Conservation (phyloP, 108 stramenopile genomes). For the Cylindrotheca closterium region DNA sequence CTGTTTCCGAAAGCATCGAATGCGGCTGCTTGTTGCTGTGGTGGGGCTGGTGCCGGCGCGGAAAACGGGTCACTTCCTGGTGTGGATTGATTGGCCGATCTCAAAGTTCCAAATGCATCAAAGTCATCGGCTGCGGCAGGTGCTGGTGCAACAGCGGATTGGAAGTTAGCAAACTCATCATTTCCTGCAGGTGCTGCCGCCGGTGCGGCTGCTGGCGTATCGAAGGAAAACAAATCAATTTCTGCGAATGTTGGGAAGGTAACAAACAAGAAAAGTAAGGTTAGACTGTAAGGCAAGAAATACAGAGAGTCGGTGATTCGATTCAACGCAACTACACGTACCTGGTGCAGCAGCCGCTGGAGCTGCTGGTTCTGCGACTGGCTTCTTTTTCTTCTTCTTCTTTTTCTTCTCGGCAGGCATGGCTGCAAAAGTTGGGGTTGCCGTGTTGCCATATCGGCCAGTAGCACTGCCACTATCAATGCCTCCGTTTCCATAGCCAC, state of each 20-base stretch:
- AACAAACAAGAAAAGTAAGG: conserved; percentile 6
- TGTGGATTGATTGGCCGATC: conserved; percentile 21
- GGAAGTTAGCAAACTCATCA: conserved; percentile 32
- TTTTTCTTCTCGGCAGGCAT: conserved; percentile 67
- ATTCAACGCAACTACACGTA: too few relatives aligned
- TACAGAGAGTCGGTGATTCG: too few relatives aligned
- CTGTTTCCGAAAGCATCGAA: conserved; percentile 76
- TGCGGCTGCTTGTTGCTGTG: conserved; percentile 10
- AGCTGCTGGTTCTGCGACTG: conserved; percentile 17
- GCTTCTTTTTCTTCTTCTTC: conserved; percentile 80
- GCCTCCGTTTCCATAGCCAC: conserved; percentile 79
- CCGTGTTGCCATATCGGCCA: conserved; percentile 20
- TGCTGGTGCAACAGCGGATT: conserved; percentile 30
- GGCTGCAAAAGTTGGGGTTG: conserved; percentile 65
- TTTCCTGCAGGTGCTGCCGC: conserved; percentile 20
- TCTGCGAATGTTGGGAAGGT: conserved; percentile 30
- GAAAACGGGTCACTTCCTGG: conserved; percentile 33
- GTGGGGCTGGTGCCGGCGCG: conserved; percentile 29
- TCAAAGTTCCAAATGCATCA: conserved; percentile 38
- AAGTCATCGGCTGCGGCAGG: conserved; percentile 45
- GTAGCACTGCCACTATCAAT: conserved; percentile 59
- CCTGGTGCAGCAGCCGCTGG: conserved; percentile 47
- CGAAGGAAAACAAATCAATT: conserved; percentile 74
- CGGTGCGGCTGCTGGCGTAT: conserved; percentile 31
- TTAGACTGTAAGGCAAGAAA: neutral